Evolutionary conservation across 352 stramenopile species (phyloP), one percentile per base, ranked within the genome.

Genomic region (Globisporangium echinulatum): DNA sequence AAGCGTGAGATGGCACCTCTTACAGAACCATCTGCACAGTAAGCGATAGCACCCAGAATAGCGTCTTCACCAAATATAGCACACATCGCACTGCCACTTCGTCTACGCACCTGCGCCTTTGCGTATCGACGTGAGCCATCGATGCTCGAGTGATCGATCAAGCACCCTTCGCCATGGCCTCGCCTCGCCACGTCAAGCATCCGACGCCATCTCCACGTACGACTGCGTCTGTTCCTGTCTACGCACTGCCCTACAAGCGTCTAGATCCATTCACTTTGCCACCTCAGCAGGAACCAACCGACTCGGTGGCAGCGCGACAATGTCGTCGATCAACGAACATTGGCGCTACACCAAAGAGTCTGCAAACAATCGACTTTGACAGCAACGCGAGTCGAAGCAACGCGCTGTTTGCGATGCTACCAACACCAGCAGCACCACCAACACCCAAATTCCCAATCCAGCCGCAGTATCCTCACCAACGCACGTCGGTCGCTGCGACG

Each of bases 351-450:
- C 58, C 58, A 19, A 59, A 50, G 47, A 65, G 53, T 47, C 38
- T 65, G 59, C 59, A 53, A 5, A 36, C 46, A 0, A 60, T 65
- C 46, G 50, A 56, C 14, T 65, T 57, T n/a, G 43, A 56, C 17
- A 37, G n/a, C n/a, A 37, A 17, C 46, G 15, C 8, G 7, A n/a
- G 36, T 14, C 7, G 40, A 8, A 7, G 9, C 10, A 46, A 36
- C 33, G 25, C 59, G 46, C 59, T 60, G 36, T 56, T 60, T 9
- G 54, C 53, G 19, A 55, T 56, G 38, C 52, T 65, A 1, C 14
- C 52, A 13, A 37, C 47, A 17, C 7, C 42, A 56, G 7, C 47
- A 2, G 36, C 52, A 59, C 19, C 19, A 1, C 1, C 10, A 37
- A 46, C 15, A 40, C 9, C 52, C 9, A 61, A 58, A n/a, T 66